Evolutionary conservation across 257 asterid genomes (phyloP).

Genomic region (Nemophila menziesii): DNA sequence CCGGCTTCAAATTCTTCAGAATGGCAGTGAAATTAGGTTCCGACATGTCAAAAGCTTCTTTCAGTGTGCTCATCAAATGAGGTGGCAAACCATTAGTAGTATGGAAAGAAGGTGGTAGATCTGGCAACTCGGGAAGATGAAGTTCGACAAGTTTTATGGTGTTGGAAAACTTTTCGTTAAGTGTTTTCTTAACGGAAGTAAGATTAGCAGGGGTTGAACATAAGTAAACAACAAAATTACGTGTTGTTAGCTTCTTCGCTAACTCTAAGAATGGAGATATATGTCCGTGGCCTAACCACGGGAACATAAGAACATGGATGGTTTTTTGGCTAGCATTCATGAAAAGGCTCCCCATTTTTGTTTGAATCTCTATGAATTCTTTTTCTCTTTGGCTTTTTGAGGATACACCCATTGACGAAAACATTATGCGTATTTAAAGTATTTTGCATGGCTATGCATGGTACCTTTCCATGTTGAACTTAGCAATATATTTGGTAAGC

Average conservation of each 20-base stretch:
- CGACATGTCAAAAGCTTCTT: background rate
- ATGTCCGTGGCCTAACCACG: background rate
- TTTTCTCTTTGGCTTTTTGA: too few species aligned
- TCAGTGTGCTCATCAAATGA: background rate
- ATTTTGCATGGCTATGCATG: too few species aligned
- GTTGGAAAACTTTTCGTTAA: background rate
- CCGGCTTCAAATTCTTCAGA: background rate
- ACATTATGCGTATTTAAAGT: too few species aligned
- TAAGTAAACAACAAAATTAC: background rate
- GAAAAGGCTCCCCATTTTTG: background rate
- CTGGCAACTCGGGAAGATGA: background rate
- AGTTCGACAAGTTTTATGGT: background rate
- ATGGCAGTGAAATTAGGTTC: background rate
- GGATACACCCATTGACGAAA: too few species aligned
- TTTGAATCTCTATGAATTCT: too few species aligned
- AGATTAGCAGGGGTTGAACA: background rate
- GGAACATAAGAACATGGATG: background rate
- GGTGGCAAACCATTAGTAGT: slow-evolving; percentile 1
- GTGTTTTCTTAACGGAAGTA: background rate
- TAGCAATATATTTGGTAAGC: too few species aligned
- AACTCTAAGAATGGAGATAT: background rate
- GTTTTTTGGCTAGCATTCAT: background rate
- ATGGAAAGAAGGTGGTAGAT: background rate
- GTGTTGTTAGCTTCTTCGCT: background rate
- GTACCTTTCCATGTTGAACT: too few species aligned